These are phyloP conservation scores for Candida oleophila DNA, from an alignment of 805 yeast species.

Conservation along the genomic window DNA sequence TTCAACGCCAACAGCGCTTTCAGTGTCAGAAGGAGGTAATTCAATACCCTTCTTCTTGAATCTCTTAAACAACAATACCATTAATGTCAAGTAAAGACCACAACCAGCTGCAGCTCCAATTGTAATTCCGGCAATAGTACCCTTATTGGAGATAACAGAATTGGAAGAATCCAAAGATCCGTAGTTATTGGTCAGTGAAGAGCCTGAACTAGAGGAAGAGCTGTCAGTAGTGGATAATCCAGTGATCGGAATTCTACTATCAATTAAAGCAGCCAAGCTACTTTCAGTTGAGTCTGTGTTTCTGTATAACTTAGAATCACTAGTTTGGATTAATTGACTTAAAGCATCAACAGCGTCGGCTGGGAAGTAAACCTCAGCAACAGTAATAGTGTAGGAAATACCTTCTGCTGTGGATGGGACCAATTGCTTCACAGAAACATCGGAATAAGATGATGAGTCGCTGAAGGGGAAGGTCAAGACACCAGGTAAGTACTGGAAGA, in stretches of 20 bases:
- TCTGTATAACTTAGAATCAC: constrained; percentile 58
- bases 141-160: constrained; percentile 21
- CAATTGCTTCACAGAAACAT: constrained; percentile 62
- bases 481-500: constrained; percentile 79
- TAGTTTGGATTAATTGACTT: constrained; percentile 47
- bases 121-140: constrained; percentile 70
- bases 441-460: constrained; percentile 24
- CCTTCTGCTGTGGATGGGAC: constrained; percentile 67
- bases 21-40: constrained; percentile 41
- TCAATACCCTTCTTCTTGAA: constrained; percentile 42
- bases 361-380: constrained; percentile 87
- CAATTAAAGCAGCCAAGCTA: constrained; percentile 68
- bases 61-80: constrained; percentile 54
- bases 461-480: constrained; percentile 65
- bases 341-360: constrained; percentile 46
- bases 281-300: constrained; percentile 55
- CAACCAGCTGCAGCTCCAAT: constrained; percentile 84
- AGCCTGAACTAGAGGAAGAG: constrained; percentile 12
- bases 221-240: constrained; percentile 32
- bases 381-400: constrained; percentile 68
- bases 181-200: constrained; percentile 15
- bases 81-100: constrained; percentile 56
- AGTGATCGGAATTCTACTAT: constrained; percentile 60
- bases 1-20: constrained; percentile 30
- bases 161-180: constrained; percentile 35